Percentiles rank a stretch among this genome's conserved stretches.
Conservation (phyloP, 106 monocot species). For the Dendrobium officinale region DNA sequence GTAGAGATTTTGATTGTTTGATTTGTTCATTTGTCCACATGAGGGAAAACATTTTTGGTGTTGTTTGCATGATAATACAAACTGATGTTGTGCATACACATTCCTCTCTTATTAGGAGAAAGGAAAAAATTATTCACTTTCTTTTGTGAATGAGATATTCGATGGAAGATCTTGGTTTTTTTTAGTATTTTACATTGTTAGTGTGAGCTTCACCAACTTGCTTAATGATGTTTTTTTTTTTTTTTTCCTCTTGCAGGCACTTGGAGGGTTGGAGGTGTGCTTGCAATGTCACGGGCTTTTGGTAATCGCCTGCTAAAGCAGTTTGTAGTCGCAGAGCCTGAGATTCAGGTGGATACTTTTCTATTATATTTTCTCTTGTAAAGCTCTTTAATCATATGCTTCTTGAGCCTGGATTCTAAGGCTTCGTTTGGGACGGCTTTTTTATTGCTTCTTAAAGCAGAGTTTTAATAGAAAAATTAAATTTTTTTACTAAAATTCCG, state of each 20-base stretch:
- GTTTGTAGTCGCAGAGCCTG: constrained; percentile 84
- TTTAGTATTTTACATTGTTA: not conserved
- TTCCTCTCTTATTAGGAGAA: not conserved
- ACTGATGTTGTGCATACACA: not conserved
- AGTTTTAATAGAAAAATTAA: too few species aligned
- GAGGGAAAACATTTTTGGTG: not conserved
- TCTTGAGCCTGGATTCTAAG: not conserved
- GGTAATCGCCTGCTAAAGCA: constrained; percentile 79
- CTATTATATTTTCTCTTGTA: not conserved
- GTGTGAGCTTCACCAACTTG: not conserved
- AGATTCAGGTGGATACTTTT: constrained; percentile 61
- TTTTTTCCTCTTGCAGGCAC: constrained; percentile 41
- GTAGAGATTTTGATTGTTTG: not conserved
- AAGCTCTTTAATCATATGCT: not conserved
- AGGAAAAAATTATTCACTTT: not conserved
- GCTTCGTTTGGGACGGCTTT: too few species aligned
- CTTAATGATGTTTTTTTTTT: not conserved
- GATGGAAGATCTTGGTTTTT: not conserved
- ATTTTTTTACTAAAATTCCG: too few species aligned
- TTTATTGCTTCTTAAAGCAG: too few species aligned
- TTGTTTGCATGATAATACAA: not conserved
- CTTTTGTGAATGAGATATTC: not conserved
- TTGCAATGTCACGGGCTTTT: constrained; percentile 97
- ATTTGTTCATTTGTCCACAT: not conserved
- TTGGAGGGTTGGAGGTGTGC: constrained; percentile 83